Conservation (phyloP, 129 eudicot species). For the Chrysanthemum seticuspe region DNA sequence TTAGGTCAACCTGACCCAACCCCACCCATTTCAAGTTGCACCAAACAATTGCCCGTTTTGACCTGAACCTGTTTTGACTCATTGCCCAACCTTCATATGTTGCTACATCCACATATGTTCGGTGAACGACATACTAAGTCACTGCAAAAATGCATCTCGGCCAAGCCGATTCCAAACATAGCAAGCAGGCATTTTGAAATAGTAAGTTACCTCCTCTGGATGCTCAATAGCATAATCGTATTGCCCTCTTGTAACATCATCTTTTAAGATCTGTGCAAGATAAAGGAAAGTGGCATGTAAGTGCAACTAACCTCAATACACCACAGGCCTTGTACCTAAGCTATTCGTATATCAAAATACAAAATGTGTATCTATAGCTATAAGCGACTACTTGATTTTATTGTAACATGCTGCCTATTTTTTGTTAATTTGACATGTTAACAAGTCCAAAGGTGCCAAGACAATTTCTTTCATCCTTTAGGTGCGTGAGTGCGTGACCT, state of each 20-base stretch:
- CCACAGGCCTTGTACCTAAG: conserved; percentile 3
- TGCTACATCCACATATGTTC: no score
- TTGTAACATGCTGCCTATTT: conserved; percentile 4
- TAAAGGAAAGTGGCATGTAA: conserved; percentile 11
- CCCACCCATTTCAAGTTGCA: no score
- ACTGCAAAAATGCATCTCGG: no score
- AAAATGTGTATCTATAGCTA: neutral
- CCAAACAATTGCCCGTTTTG: no score
- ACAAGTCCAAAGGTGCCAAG: conserved; percentile 1
- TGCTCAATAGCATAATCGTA: conserved; percentile 98
- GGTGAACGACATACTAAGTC: no score
- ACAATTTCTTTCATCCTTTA: no score
- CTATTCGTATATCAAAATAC: neutral
- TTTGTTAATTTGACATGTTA: neutral
- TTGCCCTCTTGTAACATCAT: conserved; percentile 85
- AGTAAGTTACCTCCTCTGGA: conserved; percentile 81
- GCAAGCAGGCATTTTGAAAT: neutral
- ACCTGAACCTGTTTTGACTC: no score
- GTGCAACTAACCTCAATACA: neutral
- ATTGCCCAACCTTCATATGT: no score
- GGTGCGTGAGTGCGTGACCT: no score
- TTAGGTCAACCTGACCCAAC: no score
- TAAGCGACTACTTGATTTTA: neutral
- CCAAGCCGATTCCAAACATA: neutral
- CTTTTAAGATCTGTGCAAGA: conserved; percentile 69